Evolutionary conservation across 2,329 filamentous ascomycete species (phyloP), one percentile per base, ranked within the genome.

Genomic region (Colletotrichum sp.): DNA sequence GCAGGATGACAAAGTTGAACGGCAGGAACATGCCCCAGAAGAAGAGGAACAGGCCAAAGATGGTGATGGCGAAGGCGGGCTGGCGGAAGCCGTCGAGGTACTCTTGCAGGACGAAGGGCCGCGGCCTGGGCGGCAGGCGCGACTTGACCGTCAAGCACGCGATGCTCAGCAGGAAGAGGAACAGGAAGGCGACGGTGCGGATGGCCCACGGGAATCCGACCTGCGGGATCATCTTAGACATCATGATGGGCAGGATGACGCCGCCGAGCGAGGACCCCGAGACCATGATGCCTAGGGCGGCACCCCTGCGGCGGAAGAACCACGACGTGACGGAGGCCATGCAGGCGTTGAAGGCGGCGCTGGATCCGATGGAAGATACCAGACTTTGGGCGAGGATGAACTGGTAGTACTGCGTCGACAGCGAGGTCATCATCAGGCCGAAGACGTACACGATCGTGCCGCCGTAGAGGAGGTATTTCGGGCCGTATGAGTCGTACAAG

Each of bases 401-500:
- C 60, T 88, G 86, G 78, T 87, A 88, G 81, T 88, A 88, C 64
- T 84, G 65, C 3, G 78, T 82, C 6, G 84, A 84, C 12, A 94
- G 83, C 18, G 88, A 91, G 0, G 89, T 87, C 91, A 94, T 93
- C 91, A 94, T 93, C 21, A 94, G 82, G 28, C 91, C 90, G 61
- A 94, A 90, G 77, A 94, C 86, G 81, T 93, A 91, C 73, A 90
- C 81, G 74, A 92, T 79, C 6, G 88, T 88, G 34, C 92, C 92
- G 67, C 83, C 79, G 21, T 89, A 77, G 16, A 93, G 84, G 6
- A 94, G 84, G 74, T 86, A 90, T 52, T 88, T 87, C 1, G 93
- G 92, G 3, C 93, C 93, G 77, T 91, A 90, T 77, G 87, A 90
- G 82, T 95, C 93, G 79, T 91, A 94, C 13, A 93, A 63, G 55